phyloP scores from a whole-genome alignment of 345 rosid genomes.

The Boechera stricta region DNA sequence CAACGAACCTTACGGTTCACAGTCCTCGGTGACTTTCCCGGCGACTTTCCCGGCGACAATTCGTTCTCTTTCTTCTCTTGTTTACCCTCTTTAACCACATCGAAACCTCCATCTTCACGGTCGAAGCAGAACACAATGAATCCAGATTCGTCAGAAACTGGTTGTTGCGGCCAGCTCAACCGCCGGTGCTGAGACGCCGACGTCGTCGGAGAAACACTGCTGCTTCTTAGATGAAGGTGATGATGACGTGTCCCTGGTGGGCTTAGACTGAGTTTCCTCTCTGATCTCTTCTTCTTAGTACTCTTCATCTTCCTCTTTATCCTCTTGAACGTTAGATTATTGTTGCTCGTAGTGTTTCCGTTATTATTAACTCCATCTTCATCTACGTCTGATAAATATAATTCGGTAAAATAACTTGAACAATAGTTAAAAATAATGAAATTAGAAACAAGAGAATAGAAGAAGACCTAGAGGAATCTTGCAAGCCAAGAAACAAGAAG shows the following conservation, averaged over 20 bases:
- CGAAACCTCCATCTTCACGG: constrained; percentile 65
- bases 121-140: constrained; percentile 69
- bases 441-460: background rate
- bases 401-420: background rate
- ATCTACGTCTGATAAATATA: constrained; percentile 44
- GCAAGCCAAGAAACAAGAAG: constrained; percentile 69
- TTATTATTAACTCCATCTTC: constrained; percentile 42
- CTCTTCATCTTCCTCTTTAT: constrained; percentile 38
- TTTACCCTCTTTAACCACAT: constrained; percentile 56
- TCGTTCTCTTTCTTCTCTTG: constrained; percentile 38
- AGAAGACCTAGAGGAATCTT: constrained; percentile 55
- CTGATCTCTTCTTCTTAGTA: constrained; percentile 41
- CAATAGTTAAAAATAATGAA: background rate
- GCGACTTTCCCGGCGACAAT: constrained; percentile 30
- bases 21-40: constrained; percentile 35
- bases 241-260: constrained; percentile 46
- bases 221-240: constrained; percentile 40
- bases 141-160: constrained; percentile 57
- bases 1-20: constrained; percentile 53
- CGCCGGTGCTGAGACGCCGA: constrained; percentile 29
- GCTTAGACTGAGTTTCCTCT: constrained; percentile 38
- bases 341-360: constrained; percentile 31
- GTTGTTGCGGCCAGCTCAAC: constrained; percentile 42
- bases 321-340: constrained; percentile 37
- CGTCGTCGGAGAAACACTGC: constrained; percentile 43